Evolutionary conservation across 2,329 filamentous ascomycete species (phyloP).

Genomic region (Chrysosphaeria jannelii): DNA sequence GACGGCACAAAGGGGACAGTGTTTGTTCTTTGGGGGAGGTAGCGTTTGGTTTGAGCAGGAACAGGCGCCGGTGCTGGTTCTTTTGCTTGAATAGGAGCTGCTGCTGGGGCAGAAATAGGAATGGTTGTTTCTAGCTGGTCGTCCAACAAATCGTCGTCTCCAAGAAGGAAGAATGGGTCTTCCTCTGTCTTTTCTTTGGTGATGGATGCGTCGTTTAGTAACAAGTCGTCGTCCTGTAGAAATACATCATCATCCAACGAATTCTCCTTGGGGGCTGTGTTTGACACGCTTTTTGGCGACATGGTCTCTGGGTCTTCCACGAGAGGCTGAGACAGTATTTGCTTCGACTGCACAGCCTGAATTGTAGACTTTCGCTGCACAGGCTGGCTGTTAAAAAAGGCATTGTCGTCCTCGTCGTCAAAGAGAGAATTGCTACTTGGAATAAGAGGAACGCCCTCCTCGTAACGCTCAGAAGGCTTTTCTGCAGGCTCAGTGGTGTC

Average conservation of each 20-base stretch:
- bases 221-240: no score
- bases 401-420: slow-evolving; percentile 19
- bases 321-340: no score
- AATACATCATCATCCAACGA: no score
- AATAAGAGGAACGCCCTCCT: slow-evolving; percentile 38
- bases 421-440: slow-evolving; percentile 8
- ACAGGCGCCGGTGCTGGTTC: not conserved
- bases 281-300: no score
- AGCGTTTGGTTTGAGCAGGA: not conserved
- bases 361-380: slow-evolving; percentile 6
- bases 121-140: slow-evolving; percentile 21
- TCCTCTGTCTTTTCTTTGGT: slow-evolving; percentile 14
- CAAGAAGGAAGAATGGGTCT: slow-evolving; percentile 35
- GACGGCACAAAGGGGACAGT: no score
- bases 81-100: slow-evolving; percentile 6
- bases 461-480: slow-evolving; percentile 27
- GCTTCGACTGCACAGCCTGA: slow-evolving; percentile 26
- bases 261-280: no score
- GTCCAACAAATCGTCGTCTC: slow-evolving; percentile 63
- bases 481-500: slow-evolving; percentile 11
- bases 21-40: no score
- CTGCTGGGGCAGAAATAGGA: slow-evolving; percentile 1
- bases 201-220: no score
- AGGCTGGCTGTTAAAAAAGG: slow-evolving; percentile 23
- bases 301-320: no score